Conservation (phyloP, 306 rosid genomes). For the Dalbergia oliveri region DNA sequence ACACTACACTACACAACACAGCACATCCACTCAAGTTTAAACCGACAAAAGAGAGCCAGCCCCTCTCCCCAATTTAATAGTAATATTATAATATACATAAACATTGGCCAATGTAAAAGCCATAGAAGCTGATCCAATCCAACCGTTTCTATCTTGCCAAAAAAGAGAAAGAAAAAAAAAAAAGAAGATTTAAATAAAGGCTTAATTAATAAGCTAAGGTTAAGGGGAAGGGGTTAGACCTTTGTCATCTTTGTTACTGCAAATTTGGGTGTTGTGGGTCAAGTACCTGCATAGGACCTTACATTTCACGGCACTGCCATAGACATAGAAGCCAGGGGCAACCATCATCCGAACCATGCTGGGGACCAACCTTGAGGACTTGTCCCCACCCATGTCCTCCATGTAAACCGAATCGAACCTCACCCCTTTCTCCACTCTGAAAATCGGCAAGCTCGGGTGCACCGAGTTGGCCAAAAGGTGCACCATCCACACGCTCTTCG, state of each 20-base stretch:
- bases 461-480: slow-evolving; percentile 86
- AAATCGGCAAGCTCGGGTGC: slow-evolving; percentile 75
- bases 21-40: background rate
- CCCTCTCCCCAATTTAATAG: background rate
- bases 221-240: slow-evolving; percentile 51
- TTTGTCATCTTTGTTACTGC: slow-evolving; percentile 41
- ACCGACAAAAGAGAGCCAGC: slow-evolving; percentile 6
- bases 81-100: slow-evolving; percentile 8
- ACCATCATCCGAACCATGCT: slow-evolving; percentile 79
- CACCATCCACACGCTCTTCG: slow-evolving; percentile 89
- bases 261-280: slow-evolving; percentile 34
- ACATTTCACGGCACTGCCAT: slow-evolving; percentile 83
- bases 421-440: slow-evolving; percentile 72
- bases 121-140: slow-evolving; percentile 32
- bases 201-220: background rate
- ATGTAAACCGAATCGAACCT: slow-evolving; percentile 78
- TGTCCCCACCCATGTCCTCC: slow-evolving; percentile 91
- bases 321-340: slow-evolving; percentile 92
- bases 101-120: background rate
- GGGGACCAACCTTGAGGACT: slow-evolving; percentile 61
- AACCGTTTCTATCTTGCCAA: background rate
- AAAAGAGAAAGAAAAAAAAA: no score
- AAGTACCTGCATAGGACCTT: slow-evolving; percentile 90
- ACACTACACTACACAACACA: background rate
- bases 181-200: background rate